phyloP scores from a whole-genome alignment of 371 early-diverging fungal genomes.

The Choanephora cucurbitarum region DNA sequence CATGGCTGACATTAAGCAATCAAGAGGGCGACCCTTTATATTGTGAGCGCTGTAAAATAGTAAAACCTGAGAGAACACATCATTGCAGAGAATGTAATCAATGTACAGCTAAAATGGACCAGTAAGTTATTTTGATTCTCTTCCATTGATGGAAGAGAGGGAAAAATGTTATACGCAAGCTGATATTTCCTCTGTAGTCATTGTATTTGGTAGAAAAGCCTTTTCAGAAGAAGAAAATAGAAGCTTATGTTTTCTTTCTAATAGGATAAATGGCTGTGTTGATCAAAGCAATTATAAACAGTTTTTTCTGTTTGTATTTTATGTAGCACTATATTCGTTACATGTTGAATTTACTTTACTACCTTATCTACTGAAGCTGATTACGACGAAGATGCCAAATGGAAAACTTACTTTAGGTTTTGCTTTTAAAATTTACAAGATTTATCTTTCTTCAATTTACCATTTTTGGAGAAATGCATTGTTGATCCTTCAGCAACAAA shows the following conservation, averaged over 20 bases:
- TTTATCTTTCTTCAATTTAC: conserved; percentile 17
- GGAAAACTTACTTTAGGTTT: conserved; percentile 12
- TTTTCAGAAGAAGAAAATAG: not conserved
- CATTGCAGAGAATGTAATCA: conserved; percentile 26
- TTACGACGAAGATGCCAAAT: not conserved
- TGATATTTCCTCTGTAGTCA: conserved; percentile 11
- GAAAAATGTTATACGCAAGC: not conserved
- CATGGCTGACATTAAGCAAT: conserved; percentile 5
- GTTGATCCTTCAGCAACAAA: not conserved
- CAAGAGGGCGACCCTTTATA: conserved; percentile 16
- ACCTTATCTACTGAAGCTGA: conserved; percentile 1
- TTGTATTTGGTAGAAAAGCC: conserved; percentile 20
- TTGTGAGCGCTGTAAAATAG: conserved; percentile 13
- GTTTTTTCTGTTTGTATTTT: conserved; percentile 27
- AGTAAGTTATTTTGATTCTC: conserved; percentile 23
- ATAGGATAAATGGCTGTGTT: conserved; percentile 32
- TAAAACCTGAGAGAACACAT: conserved; percentile 28
- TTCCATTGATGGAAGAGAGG: too few species aligned
- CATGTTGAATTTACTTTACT: conserved; percentile 5
- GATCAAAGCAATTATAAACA: conserved; percentile 21
- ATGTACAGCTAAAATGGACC: conserved; percentile 33
- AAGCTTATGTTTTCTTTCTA: not conserved
- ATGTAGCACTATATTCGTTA: conserved; percentile 16
- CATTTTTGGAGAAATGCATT: conserved; percentile 16
- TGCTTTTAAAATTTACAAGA: conserved; percentile 16